Evolutionary conservation across 768 basidiomycete genomes (phyloP), one percentile per base, ranked within the genome.

Genomic region (Russula virescens): DNA sequence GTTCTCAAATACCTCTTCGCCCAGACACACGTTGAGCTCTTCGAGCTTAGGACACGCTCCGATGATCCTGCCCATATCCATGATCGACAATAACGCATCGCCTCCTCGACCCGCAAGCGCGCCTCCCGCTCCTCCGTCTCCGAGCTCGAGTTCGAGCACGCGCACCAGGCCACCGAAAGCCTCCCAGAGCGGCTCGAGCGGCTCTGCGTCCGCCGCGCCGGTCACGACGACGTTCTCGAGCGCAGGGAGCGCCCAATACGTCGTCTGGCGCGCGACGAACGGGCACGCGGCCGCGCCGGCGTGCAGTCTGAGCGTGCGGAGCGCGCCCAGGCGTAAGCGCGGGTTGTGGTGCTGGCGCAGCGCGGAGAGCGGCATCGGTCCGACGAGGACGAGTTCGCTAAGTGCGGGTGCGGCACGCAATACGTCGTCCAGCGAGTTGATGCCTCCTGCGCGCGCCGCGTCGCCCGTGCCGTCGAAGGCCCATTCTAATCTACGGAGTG

Each of bases 401-500:
- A 66, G 53, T 0, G 42, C 2, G 2, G 63, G 66, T 21, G 66
- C 49, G 25, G 50, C 48, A 26, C 25, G 25, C 19, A 66, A 45
- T 0, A 64, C 55, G n/a, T 56, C 63, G 38, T 42, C 31, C 21
- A 66, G 62, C 4, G 66, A 46, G 25, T 66, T 66, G 55, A 64
- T 57, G 0, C 66, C 66, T n/a, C 62, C 66, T 11, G 63, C 28
- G 46, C 59, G 66, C 2, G 63, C 28, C 5, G 66, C 66, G 28
- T 38, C 62, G 48, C 61, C 62, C 19, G 48, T 56, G 14, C 14
- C 10, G 18, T 61, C 62, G 43, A 49, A 55, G 2, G 52, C 52
- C 66, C 66, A 66, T 14, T 66, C 66, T 46, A 66, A 55, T n/a
- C 66, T 63, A 35, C 60, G 58, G 16, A 66, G 52, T 1, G 38